Base-by-base conservation (phyloP, 176 grass and related monocot genomes). In the Stipa capillata region DNA sequence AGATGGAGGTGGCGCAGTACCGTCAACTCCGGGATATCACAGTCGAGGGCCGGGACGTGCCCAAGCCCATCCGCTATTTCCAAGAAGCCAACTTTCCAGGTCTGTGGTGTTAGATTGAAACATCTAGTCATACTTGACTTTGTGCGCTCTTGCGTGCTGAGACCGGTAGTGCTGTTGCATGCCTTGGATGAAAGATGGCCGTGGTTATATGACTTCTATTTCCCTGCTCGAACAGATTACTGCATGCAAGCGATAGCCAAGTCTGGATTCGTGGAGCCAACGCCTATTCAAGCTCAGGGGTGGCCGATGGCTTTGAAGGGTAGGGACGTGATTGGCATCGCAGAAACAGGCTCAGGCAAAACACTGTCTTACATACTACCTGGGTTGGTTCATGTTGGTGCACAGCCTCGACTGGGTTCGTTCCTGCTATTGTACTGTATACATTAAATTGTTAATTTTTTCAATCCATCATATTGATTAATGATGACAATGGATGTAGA, bases 231-330 rank as follows among this genome's bases (percentile, higher is more conserved):
- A 69, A 83, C 69, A 99, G 92, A 84, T 43, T 89, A 91, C 72
- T 95, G 90, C 79, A 84, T 95, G 77, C 92, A 95, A 89, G 76
- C 73, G 3, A 93, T 99, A 78, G 81, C 77, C 9, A 99, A 89
- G 62, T 79, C 77, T 36, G 92, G 90, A 18, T 99, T 99, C 39
- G 70, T 93, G 20, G 96, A 99, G 73, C 96, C 96, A n/a, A 99
- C 92, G 1, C 81, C 96, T 58, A 99, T 99, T 72, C 96, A 99
- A 55, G 89, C 96, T 81, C 96, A 99, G 74, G 92, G 96, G 29
- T 95, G 92, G 96, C 90, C 96, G 3, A 99, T 99, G 96, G 96
- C 96, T 70, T 89, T 99, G 42, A 99, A 93, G 79, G 96, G 96
- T 28, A 92, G 96, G 85, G 96, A 99, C 60, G 45, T 99, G 67